Evolutionary conservation across 805 yeast species (phyloP).

Genomic region (Debaryomyces tyrocola): DNA sequence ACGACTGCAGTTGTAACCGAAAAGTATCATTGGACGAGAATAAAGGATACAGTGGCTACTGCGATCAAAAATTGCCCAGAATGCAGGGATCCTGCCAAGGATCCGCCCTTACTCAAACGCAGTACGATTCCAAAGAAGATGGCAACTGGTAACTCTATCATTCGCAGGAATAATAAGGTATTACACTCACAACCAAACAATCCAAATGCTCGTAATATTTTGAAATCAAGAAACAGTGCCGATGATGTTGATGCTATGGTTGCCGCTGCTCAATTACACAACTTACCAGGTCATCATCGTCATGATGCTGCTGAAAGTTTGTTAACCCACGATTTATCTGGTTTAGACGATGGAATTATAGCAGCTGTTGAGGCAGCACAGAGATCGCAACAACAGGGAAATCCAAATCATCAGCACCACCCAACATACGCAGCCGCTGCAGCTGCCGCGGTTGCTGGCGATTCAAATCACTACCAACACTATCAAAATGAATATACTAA

Average conservation of each 20-base stretch:
- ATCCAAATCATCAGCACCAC: conserved; percentile 9
- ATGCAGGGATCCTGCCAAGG: conserved; percentile 54
- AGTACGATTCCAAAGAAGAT: conserved; percentile 18
- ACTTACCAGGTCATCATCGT: conserved; percentile 20
- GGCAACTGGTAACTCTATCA: conserved; percentile 5
- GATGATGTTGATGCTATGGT: conserved; percentile 38
- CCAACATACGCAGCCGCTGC: conserved; percentile 31
- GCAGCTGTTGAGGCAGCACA: conserved; percentile 66
- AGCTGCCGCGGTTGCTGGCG: conserved; percentile 28
- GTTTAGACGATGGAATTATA: conserved; percentile 47
- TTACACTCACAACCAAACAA: conserved; percentile 17
- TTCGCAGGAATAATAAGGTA: conserved; percentile 15
- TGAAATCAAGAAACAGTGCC: conserved; percentile 15
- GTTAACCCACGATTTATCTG: conserved; percentile 41
- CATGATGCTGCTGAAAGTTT: conserved; percentile 30
- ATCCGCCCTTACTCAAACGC: conserved; percentile 15
- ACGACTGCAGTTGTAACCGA: conserved; percentile 78
- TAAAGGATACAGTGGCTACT: conserved; percentile 81
- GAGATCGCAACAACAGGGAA: conserved; percentile 28
- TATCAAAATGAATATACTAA: conserved; percentile 13
- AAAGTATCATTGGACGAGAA: conserved; percentile 86
- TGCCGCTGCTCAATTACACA: conserved; percentile 26
- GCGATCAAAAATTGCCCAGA: conserved; percentile 75
- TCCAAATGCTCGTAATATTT: conserved; percentile 20
- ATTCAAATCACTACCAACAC: conserved; percentile 16